Base-by-base conservation (phyloP, 2,329 filamentous ascomycete genomes). In the Ceratocystiopsis brevicomis region DNA sequence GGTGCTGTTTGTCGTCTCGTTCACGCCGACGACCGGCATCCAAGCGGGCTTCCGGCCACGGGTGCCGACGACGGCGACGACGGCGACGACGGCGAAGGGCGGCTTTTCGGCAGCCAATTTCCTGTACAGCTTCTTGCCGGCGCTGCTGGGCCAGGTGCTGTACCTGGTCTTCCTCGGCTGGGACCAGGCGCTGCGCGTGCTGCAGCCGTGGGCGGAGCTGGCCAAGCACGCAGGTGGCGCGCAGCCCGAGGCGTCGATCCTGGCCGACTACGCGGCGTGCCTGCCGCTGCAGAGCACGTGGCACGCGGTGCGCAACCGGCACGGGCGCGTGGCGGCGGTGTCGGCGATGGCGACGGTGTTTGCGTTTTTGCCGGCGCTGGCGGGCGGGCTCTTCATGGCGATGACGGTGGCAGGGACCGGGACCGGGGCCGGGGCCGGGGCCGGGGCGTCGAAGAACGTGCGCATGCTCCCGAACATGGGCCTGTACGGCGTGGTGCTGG, bases 41-140 rank as follows among this genome's bases (percentile, higher is more conserved):
- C 61, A 70, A 35, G 57, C 66, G 9, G 87, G 86, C 10, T 95
- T 93, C 57, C 58, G 68, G 8, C 85, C 87, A 3, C 63, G 68
- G 8, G 63, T 94, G 1, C 62, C 67, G 11, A 75, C 78, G 0
- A 63, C 66, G 3, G 74, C 83, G 1, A 63, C 69, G 4, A 53
- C 60, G 0, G n/a, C 78, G 0, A 63, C 66, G 3, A 74, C 83
- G 1, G 63, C 69, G 4, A 53, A 60, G 0, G 65, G 64, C 21
- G 82, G 80, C 16, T 95, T 92, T 59, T 92, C 84, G 1, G 67
- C 82, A 0, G 83, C 85, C 41, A 85, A 94, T 59, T 95, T 95
- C 61, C 62, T 94, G 41, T 95, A 86, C 64, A 76, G 73, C 47
- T 85, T 87, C 58, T 44, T 87, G 18, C 81, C 82, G 0, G 73